Conservation (phyloP, 1,139 yeast genomes). For the Tardiomyces digboiensis region DNA sequence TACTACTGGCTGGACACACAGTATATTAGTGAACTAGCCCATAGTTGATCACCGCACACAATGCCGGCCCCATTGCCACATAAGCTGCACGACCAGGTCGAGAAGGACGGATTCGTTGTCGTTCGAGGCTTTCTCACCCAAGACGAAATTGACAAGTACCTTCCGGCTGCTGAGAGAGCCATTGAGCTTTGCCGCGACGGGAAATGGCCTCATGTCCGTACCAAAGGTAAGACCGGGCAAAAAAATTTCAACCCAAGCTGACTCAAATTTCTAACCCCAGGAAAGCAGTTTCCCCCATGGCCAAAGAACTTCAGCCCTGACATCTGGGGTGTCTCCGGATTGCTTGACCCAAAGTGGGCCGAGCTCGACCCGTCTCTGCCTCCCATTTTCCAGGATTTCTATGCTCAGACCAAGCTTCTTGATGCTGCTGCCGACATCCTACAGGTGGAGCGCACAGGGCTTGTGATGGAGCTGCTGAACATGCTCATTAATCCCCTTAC, state of each 20-base stretch:
- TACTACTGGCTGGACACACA: too few relatives aligned
- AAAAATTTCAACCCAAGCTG: too few relatives aligned
- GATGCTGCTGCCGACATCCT: conserved; percentile 37
- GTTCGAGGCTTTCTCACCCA: conserved; percentile 34
- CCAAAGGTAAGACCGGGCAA: too few relatives aligned
- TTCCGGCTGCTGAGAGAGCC: conserved; percentile 33
- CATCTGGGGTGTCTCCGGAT: conserved; percentile 47
- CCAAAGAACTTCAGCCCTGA: conserved; percentile 45
- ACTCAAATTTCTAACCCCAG: too few relatives aligned
- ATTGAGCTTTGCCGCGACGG: conserved; percentile 41
- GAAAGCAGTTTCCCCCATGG: conserved; percentile 52
- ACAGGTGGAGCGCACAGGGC: conserved; percentile 30
- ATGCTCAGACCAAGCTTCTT: conserved; percentile 35
- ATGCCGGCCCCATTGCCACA: conserved; percentile 8
- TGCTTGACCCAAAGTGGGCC: conserved; percentile 41
- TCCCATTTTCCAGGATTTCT: conserved; percentile 37
- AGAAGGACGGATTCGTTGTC: conserved; percentile 37
- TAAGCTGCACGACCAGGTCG: conserved; percentile 31
- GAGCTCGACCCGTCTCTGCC: conserved; percentile 14
- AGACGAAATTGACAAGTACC: conserved; percentile 34
- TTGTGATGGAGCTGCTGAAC: conserved; percentile 45
- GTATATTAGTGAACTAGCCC: too few relatives aligned
- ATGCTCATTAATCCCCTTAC: conserved; percentile 49
- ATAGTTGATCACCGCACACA: too few relatives aligned
- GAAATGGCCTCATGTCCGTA: conserved; percentile 43